These are phyloP conservation scores for Psilocybe cyanescens DNA, from an alignment of 768 basidiomycete genomes.

Conservation along the genomic window DNA sequence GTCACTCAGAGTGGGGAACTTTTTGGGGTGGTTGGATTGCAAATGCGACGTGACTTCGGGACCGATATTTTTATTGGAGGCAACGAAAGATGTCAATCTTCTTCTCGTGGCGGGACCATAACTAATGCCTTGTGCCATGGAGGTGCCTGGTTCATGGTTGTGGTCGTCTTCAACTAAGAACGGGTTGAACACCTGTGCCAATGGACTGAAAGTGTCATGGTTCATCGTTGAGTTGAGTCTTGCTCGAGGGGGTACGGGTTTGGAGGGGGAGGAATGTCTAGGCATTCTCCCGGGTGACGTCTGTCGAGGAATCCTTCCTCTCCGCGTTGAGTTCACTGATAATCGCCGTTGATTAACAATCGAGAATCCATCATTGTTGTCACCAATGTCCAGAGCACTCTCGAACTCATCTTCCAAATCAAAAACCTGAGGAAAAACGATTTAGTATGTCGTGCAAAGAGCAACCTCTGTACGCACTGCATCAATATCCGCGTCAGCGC, in stretches of 20 bases:
- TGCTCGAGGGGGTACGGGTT: slow-evolving; percentile 31
- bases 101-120: slow-evolving; percentile 49
- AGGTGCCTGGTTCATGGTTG: slow-evolving; percentile 28
- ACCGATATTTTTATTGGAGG: slow-evolving; percentile 17
- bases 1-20: slow-evolving; percentile 13
- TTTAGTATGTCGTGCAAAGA: not conserved
- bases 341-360: slow-evolving; percentile 22
- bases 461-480: slow-evolving; percentile 46
- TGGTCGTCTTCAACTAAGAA: slow-evolving; percentile 56
- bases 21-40: slow-evolving; percentile 11
- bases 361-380: slow-evolving; percentile 30
- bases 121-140: slow-evolving; percentile 34
- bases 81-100: slow-evolving; percentile 41
- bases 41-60: slow-evolving; percentile 2
- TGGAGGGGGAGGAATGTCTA: slow-evolving; percentile 22
- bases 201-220: slow-evolving; percentile 58
- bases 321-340: slow-evolving; percentile 21
- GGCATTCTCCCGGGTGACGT: slow-evolving; percentile 15
- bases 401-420: slow-evolving; percentile 74
- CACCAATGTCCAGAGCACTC: slow-evolving; percentile 58
- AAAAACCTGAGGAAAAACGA: slow-evolving; percentile 59
- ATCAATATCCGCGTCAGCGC: slow-evolving; percentile 74
- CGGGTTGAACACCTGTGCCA: slow-evolving; percentile 78
- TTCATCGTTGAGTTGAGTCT: slow-evolving; percentile 49
- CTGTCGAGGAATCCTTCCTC: slow-evolving; percentile 13